Base-by-base conservation (phyloP, 345 rosid genomes). In the Hypericum perforatum region DNA sequence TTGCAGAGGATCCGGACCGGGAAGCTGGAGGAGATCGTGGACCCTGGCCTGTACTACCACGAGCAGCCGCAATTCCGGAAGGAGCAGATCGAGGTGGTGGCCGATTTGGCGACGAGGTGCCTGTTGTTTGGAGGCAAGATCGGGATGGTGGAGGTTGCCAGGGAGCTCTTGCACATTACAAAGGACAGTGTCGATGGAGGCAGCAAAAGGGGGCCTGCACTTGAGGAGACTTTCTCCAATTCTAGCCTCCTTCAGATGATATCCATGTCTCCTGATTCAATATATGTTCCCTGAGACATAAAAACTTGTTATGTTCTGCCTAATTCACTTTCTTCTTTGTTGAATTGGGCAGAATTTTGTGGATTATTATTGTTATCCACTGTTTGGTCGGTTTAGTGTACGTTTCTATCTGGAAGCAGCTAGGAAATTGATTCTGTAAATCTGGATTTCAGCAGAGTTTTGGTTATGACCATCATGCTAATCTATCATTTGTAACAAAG, bases 161-260 rank as follows among this genome's bases (percentile, higher is more conserved):
- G 70, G 69, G 97, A 89, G 75, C 69, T 89, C 13, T 60, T 77
- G 7, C 86, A 73, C 49, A 53, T 79, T 22, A 58, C 78, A 32
- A 74, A 76, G 69, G 78, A 76, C 43, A 73, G 71, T 69, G 63
- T 63, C 38, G 74, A 72, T 54, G 68, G 77, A 16, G 72, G 67
- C 8, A 64, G 76, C 43, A 78, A 63, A 58, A 79, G 75, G 52
- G 79, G 77, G 51, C 75, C 76, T 44, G 79, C 74, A 8, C 65
- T 82, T 41, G 85, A 89, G 52, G 95, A 89, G 65, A 89, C 95
- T n/a, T 85, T 85, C 49, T 85, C 89, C 5, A 89, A 83, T 71
- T 89, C 89, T 40, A 85, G 89, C 62, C 76, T 89, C 41, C 89
- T 89, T 56, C 95, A 89, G 60, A 85, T 89, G 97, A 78, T 81